Conservation (phyloP, 2,329 filamentous ascomycete species). For the Shiraia bambusicola region DNA sequence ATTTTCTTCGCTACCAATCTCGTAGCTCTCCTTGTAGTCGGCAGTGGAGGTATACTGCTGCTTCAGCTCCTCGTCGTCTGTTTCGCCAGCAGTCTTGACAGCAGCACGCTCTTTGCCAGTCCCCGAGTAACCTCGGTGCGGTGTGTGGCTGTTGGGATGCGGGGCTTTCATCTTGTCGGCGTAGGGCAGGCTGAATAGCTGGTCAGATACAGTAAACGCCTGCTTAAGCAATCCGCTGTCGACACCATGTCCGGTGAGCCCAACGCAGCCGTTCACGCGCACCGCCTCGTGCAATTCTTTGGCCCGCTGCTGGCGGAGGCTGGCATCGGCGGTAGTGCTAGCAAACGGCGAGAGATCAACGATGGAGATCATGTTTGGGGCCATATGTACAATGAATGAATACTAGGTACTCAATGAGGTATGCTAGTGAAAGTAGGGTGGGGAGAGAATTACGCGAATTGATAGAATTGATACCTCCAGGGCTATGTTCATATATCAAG, state of each 20-base stretch:
- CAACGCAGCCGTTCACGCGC: conserved; percentile 51
- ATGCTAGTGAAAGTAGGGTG: neutral
- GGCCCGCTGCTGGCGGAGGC: conserved; percentile 36
- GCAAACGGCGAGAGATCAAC: conserved; percentile 45
- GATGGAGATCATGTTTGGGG: neutral
- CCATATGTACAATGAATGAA: neutral
- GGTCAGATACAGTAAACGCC: conserved; percentile 49
- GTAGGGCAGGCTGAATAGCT: conserved; percentile 48
- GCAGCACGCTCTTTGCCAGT: conserved; percentile 58
- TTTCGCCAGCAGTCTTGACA: conserved; percentile 45
- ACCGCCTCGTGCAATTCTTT: conserved; percentile 47
- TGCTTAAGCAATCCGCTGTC: conserved; percentile 42
- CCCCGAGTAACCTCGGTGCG: conserved; percentile 60
- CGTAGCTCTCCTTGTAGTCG: conserved; percentile 57
- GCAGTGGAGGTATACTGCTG: conserved; percentile 42
- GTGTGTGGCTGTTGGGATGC: conserved; percentile 51
- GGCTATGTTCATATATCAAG: too few species aligned
- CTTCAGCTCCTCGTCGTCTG: too few species aligned
- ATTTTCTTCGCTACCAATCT: conserved; percentile 50
- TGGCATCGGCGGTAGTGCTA: conserved; percentile 15
- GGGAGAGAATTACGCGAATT: neutral
- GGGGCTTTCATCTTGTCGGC: conserved; percentile 53
- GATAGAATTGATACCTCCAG: too few species aligned
- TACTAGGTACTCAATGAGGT: too few species aligned
- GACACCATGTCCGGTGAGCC: conserved; percentile 53